Evolutionary conservation across 257 asterid genomes (phyloP).

Genomic region (Rhazya stricta): DNA sequence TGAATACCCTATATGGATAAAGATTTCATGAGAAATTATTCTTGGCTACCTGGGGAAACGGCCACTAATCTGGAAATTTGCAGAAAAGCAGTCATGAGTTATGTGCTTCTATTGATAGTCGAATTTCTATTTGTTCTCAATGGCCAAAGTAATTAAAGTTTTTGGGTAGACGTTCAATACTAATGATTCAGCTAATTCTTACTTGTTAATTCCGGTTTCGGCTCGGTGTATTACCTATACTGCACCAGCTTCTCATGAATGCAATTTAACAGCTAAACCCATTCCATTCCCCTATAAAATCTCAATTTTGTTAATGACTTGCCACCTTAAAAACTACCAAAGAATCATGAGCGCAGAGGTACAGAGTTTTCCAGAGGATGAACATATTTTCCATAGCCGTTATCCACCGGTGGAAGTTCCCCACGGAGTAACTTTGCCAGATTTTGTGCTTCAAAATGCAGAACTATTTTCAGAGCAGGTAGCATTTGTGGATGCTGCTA

Average conservation of each 20-base stretch:
- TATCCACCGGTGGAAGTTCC: conserved; percentile 68
- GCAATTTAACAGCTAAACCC: neutral
- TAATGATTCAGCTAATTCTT: conserved; percentile 37
- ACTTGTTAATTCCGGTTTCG: neutral
- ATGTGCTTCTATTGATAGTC: neutral
- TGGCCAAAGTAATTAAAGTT: neutral
- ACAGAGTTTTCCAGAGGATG: conserved; percentile 33
- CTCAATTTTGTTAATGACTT: neutral
- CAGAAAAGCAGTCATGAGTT: neutral
- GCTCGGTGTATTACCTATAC: neutral
- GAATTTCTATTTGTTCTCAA: neutral
- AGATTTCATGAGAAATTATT: no score
- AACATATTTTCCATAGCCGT: conserved; percentile 62
- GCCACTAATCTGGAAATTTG: no score
- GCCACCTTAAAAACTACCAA: conserved; percentile 4
- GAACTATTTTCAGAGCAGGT: conserved; percentile 48
- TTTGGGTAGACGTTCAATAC: neutral
- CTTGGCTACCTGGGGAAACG: no score
- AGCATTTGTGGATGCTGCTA: conserved; percentile 73
- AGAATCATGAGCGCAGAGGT: conserved; percentile 43
- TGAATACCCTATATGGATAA: no score
- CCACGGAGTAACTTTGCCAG: conserved; percentile 58
- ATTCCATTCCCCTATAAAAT: conserved; percentile 18
- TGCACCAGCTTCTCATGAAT: conserved; percentile 4
- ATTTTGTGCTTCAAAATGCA: conserved; percentile 60